Evolutionary conservation across 2,329 filamentous ascomycete genomes (phyloP).

Genomic region (Aspergillus flavus): DNA sequence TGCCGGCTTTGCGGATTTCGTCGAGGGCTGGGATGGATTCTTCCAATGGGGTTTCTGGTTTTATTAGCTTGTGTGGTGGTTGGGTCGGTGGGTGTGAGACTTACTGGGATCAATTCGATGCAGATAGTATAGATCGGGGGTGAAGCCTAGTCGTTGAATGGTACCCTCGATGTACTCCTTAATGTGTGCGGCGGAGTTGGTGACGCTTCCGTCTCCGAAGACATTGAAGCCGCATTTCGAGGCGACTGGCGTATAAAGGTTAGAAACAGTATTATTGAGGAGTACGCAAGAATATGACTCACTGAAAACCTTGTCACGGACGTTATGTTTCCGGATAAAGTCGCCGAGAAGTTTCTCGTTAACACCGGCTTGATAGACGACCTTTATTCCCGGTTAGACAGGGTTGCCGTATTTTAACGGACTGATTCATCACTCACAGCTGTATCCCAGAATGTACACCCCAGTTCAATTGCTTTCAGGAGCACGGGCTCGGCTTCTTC

Average conservation of each 20-base stretch:
- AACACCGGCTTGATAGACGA: slow-evolving; percentile 50
- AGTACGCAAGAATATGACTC: slow-evolving; percentile 14
- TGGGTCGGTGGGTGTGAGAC: too few relatives aligned
- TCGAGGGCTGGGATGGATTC: slow-evolving; percentile 53
- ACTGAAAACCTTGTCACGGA: slow-evolving; percentile 54
- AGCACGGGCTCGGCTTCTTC: slow-evolving; percentile 54
- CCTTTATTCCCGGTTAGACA: slow-evolving; percentile 30
- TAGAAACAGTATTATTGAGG: not conserved
- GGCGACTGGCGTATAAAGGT: slow-evolving; percentile 39
- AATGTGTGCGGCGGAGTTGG: slow-evolving; percentile 52
- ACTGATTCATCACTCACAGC: slow-evolving; percentile 34
- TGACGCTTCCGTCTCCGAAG: slow-evolving; percentile 41
- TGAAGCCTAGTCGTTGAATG: slow-evolving; percentile 52
- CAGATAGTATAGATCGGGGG: slow-evolving; percentile 51
- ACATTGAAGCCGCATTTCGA: slow-evolving; percentile 52
- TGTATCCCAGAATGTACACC: slow-evolving; percentile 53
- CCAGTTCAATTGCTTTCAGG: slow-evolving; percentile 52
- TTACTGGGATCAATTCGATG: slow-evolving; percentile 51
- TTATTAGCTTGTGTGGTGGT: slow-evolving; percentile 1
- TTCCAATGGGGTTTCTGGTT: slow-evolving; percentile 47
- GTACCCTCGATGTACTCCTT: slow-evolving; percentile 51
- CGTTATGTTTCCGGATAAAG: slow-evolving; percentile 55
- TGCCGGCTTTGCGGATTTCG: slow-evolving; percentile 49
- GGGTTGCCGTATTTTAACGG: accelerated
- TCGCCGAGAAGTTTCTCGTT: slow-evolving; percentile 56